Percentiles rank a stretch among this genome's conserved stretches.
phyloP scores from a whole-genome alignment of 2,329 filamentous ascomycete genomes.

The Hypoxylon sp. region DNA sequence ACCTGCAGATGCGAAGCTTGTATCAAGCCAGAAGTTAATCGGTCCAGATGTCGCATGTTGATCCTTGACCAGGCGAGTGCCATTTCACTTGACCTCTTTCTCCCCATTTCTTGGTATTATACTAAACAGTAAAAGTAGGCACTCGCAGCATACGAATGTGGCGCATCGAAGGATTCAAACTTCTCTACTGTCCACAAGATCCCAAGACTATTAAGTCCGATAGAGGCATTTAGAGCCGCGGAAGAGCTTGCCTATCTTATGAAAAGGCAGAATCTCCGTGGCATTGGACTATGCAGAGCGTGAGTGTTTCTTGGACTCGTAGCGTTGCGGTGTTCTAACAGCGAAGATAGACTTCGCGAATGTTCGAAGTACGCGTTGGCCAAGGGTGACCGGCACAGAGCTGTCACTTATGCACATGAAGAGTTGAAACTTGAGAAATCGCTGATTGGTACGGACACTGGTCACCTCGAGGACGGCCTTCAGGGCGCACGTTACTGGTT shows the following conservation, averaged over 20 bases:
- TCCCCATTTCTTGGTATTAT: not conserved
- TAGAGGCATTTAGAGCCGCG: conserved; percentile 22
- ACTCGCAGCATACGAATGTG: conserved; percentile 32
- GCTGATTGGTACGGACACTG: conserved; percentile 31
- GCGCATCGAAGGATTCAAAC: conserved; percentile 12
- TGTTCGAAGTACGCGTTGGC: conserved; percentile 32
- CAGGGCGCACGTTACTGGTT: conserved; percentile 31
- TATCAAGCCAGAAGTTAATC: conserved; percentile 25
- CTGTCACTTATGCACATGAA: conserved; percentile 22
- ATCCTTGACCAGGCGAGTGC: conserved; percentile 28
- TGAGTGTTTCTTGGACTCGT: conserved; percentile 17
- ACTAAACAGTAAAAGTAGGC: conserved; percentile 7
- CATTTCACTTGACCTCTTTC: not conserved
- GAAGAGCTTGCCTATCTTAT: conserved; percentile 32
- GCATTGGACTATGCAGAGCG: conserved; percentile 31
- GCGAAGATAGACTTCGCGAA: conserved; percentile 27
- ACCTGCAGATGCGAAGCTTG: conserved; percentile 38
- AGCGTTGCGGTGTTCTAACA: not conserved
- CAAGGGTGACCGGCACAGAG: not conserved
- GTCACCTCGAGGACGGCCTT: conserved; percentile 16
- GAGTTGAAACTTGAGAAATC: conserved; percentile 28
- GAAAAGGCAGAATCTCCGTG: conserved; percentile 22
- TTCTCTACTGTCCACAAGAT: conserved; percentile 11
- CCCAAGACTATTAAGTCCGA: conserved; percentile 14
- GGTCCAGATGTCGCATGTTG: conserved; percentile 27